A percentile compares a stretch with the other conserved stretches of the same genome.
These are phyloP conservation scores for Malus fusca DNA, from an alignment of 306 rosid genomes.

Conservation along the genomic window DNA sequence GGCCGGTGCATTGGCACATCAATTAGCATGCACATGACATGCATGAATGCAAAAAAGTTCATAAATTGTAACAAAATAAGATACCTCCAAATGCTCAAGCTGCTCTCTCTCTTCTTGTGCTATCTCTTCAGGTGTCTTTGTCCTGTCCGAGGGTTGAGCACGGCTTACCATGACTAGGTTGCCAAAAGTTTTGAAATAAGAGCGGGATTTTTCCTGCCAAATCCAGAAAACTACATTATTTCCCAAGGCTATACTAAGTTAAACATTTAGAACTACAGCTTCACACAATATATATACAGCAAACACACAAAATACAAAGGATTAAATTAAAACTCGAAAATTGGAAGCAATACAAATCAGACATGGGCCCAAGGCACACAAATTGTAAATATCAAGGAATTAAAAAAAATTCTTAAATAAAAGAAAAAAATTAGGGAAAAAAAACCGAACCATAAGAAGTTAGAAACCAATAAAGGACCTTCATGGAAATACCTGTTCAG, in stretches of 20 bases:
- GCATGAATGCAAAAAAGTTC: neutral
- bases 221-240: neutral
- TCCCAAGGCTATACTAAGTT: neutral
- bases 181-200: constrained; percentile 63
- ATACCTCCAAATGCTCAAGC: constrained; percentile 73
- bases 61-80: neutral
- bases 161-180: constrained; percentile 73
- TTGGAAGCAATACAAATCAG: neutral
- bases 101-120: constrained; percentile 89
- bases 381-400: neutral
- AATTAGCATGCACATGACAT: neutral
- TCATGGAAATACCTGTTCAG: constrained; percentile 40
- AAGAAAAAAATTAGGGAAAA: neutral
- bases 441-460: neutral
- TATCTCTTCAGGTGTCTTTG: constrained; percentile 81
- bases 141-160: constrained; percentile 89
- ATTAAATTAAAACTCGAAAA: neutral
- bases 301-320: neutral
- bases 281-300: neutral
- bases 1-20: neutral
- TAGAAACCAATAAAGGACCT: neutral
- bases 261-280: neutral
- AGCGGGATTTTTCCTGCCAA: constrained; percentile 70
- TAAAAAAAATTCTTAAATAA: neutral
- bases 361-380: neutral